Evolutionary conservation across 1,284 basidiomycete species (phyloP).

Genomic region (Naganishia cerealis): DNA sequence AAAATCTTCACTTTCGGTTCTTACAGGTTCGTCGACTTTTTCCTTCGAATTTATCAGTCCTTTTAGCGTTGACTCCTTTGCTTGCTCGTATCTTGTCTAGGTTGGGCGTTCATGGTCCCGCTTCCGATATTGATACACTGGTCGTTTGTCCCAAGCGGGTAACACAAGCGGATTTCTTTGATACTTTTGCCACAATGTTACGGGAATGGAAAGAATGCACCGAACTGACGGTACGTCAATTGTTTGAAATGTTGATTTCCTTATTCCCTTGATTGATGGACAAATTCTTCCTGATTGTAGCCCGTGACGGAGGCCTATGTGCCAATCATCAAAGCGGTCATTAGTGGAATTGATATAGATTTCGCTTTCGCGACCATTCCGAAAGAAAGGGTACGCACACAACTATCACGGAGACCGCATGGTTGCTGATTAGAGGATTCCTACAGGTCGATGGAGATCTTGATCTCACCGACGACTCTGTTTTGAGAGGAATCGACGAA

Average conservation of each 20-base stretch:
- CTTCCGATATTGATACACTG: constrained; percentile 96
- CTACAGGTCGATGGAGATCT: constrained; percentile 83
- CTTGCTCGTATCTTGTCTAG: constrained; percentile 39
- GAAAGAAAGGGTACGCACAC: constrained; percentile 43
- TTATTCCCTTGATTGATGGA: not conserved
- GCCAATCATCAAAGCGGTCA: constrained; percentile 88
- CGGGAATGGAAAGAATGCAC: constrained; percentile 79
- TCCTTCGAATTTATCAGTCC: not conserved
- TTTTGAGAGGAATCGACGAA: constrained; percentile 90
- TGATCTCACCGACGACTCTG: constrained; percentile 83
- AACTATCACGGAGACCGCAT: not conserved
- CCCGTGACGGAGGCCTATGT: constrained; percentile 95
- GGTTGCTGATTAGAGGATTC: not conserved
- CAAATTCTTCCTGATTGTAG: constrained; percentile 54
- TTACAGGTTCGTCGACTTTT: constrained; percentile 61
- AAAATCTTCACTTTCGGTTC: constrained; percentile 99
- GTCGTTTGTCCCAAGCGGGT: constrained; percentile 97
- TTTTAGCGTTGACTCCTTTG: not conserved
- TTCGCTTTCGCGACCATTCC: constrained; percentile 75
- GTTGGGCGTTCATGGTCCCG: constrained; percentile 93
- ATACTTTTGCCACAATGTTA: constrained; percentile 85
- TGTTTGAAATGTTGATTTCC: too few relatives aligned
- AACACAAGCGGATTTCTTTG: constrained; percentile 92
- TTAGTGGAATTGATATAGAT: constrained; percentile 90
- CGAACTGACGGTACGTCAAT: constrained; percentile 78